Evolutionary conservation across 2,329 filamentous ascomycete genomes (phyloP).

Genomic region (Rutstroemia sp.): DNA sequence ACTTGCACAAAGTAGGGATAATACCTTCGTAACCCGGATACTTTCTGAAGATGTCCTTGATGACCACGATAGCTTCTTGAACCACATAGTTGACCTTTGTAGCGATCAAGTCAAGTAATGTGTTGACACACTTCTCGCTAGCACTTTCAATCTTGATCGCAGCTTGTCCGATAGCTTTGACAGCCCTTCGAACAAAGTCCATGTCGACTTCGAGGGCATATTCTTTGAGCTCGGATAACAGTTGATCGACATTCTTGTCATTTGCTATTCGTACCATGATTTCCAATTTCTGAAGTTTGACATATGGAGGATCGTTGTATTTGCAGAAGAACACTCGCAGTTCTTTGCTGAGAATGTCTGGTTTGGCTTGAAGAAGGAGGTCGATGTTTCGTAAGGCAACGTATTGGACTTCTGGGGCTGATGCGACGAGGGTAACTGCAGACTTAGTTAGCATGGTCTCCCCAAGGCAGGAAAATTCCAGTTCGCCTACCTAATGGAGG

Average conservation of each 20-base stretch:
- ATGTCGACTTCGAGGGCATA: conserved; percentile 98
- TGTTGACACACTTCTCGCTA: conserved; percentile 92
- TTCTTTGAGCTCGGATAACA: conserved; percentile 90
- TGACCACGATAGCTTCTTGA: conserved; percentile 96
- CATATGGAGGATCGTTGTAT: conserved; percentile 96
- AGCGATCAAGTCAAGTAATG: conserved; percentile 85
- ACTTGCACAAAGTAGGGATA: conserved; percentile 90
- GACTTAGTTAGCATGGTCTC: conserved; percentile 12
- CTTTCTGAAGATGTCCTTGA: conserved; percentile 96
- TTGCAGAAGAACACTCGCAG: conserved; percentile 99
- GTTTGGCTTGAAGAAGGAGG: conserved; percentile 87
- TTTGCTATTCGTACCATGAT: conserved; percentile 99
- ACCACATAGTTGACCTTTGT: conserved; percentile 99
- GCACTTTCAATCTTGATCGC: conserved; percentile 97
- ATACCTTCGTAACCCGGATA: conserved; percentile 98
- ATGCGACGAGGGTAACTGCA: conserved; percentile 87
- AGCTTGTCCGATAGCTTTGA: conserved; percentile 94
- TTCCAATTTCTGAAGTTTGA: conserved; percentile 95
- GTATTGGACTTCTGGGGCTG: conserved; percentile 94
- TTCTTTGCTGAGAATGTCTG: conserved; percentile 94
- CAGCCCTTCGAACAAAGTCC: conserved; percentile 92
- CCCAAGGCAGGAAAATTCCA: neutral
- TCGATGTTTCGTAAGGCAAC: conserved; percentile 96
- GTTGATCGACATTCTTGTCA: conserved; percentile 90
- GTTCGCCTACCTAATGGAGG: conserved; percentile 68